phyloP scores from a whole-genome alignment of 2,329 filamentous ascomycete genomes.

The Paecilomyces fulvus region DNA sequence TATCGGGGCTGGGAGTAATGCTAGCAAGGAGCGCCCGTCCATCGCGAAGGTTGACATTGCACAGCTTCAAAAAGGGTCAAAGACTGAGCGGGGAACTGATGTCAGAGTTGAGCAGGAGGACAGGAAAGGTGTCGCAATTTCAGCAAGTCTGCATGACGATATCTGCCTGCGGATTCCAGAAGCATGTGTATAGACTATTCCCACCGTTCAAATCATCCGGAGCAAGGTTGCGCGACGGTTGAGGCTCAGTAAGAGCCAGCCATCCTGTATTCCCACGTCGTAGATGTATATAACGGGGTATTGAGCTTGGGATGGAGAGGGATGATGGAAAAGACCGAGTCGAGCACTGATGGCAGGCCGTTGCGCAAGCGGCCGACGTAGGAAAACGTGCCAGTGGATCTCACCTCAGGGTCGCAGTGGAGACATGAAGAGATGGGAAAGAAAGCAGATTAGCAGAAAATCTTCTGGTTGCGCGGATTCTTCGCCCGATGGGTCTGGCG shows the following conservation, averaged over 20 bases:
- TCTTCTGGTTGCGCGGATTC: not conserved
- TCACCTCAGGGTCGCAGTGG: not conserved
- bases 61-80: not conserved
- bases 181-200: not conserved
- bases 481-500: not conserved
- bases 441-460: too few relatives aligned
- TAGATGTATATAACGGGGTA: not conserved
- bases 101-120: not conserved
- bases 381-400: not conserved
- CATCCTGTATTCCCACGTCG: not conserved
- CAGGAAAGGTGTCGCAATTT: not conserved
- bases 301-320: not conserved
- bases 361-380: not conserved
- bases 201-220: not conserved
- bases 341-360: not conserved
- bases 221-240: not conserved
- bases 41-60: not conserved
- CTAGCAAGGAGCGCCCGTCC: slow-evolving; percentile 1
- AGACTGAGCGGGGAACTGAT: not conserved
- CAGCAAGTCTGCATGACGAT: not conserved
- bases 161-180: not conserved
- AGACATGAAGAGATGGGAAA: not conserved
- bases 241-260: not conserved
- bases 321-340: not conserved
- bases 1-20: slow-evolving; percentile 9